These are phyloP conservation scores for Macaranga tanarius DNA, from an alignment of 441 rosid species.

Conservation along the genomic window DNA sequence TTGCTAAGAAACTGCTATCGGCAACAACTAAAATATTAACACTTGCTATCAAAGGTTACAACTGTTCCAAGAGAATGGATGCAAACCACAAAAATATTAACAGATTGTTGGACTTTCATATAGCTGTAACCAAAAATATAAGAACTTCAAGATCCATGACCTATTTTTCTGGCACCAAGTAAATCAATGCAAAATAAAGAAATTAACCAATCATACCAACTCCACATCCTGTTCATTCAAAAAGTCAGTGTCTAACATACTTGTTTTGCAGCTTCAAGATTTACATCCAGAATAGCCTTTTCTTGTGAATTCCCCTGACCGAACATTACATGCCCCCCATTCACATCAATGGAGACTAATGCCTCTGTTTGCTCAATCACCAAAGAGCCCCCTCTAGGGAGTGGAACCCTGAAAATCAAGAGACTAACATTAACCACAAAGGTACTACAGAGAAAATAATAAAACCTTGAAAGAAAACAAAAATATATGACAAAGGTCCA, in stretches of 20 bases:
- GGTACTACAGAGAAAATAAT: background rate
- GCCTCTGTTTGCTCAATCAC: constrained; percentile 99
- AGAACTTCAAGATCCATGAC: no score
- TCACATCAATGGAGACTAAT: constrained; percentile 94
- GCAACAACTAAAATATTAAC: background rate
- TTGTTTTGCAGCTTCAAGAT: constrained; percentile 90
- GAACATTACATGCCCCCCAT: constrained; percentile 96
- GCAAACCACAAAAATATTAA: no score
- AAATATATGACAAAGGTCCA: background rate
- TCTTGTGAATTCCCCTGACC: constrained; percentile 88
- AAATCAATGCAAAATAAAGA: background rate
- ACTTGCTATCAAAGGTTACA: background rate
- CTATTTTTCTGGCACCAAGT: background rate
- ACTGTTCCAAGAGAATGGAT: background rate
- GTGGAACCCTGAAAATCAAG: constrained; percentile 64
- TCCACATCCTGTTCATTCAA: constrained; percentile 13
- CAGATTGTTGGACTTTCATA: no score
- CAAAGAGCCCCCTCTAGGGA: constrained; percentile 87
- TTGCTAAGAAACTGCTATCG: constrained; percentile 1
- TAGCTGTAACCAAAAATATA: no score
- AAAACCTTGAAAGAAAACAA: constrained; percentile 2
- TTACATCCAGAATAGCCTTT: constrained; percentile 88
- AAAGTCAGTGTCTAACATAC: constrained; percentile 39
- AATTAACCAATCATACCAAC: background rate
- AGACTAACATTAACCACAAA: constrained; percentile 22